phyloP scores from a whole-genome alignment of 78 protist genomes.

The Dictyostelium brefeldianum region DNA sequence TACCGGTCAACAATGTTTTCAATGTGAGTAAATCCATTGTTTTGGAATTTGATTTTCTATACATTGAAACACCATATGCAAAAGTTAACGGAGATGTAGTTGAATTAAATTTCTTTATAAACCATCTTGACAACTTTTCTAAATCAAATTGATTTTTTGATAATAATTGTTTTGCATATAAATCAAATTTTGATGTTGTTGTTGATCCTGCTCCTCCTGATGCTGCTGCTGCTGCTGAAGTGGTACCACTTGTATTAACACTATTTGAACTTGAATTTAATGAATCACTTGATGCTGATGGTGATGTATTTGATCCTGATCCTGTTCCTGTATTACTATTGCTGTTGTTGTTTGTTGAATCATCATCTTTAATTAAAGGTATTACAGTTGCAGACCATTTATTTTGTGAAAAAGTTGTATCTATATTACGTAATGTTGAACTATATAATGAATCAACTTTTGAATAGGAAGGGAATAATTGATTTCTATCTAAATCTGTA shows the following conservation, averaged over 20 bases:
- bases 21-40: slow-evolving; percentile 67
- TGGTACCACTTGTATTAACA: not conserved
- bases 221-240: too few relatives aligned
- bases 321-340: not conserved
- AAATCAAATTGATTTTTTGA: slow-evolving; percentile 72
- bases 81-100: slow-evolving; percentile 38
- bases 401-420: slow-evolving; percentile 20
- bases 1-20: slow-evolving; percentile 43
- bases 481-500: slow-evolving; percentile 68
- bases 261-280: not conserved
- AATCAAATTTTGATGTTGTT: not conserved
- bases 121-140: slow-evolving; percentile 63
- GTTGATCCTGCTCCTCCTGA: too few relatives aligned
- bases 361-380: slow-evolving; percentile 18
- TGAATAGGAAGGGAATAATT: slow-evolving; percentile 54
- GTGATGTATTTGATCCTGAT: not conserved
- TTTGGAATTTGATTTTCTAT: slow-evolving; percentile 33
- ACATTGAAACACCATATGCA: slow-evolving; percentile 67
- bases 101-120: slow-evolving; percentile 50
- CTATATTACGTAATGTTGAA: slow-evolving; percentile 37
- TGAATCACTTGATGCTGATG: slow-evolving; percentile 1
- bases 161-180: slow-evolving; percentile 24
- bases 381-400: slow-evolving; percentile 70
- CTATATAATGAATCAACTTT: slow-evolving; percentile 49
- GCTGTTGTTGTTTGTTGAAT: not conserved